Base-by-base conservation (phyloP, 2,329 filamentous ascomycete species). In the Cylindrodendrum hubeiense region DNA sequence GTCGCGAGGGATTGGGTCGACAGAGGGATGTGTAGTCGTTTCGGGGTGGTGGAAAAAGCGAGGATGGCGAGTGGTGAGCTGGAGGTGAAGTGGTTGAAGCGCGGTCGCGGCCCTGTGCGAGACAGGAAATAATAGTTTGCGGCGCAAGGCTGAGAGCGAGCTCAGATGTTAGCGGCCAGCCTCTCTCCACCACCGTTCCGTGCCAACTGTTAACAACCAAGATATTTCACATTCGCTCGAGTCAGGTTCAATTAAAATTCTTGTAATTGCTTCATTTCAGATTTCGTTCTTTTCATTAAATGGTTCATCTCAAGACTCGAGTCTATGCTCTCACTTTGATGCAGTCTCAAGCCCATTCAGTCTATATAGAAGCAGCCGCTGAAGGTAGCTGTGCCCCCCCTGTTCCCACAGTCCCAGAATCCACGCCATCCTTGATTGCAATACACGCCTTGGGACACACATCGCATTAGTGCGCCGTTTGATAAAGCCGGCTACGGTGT, bases 211-310 rank as follows among this genome's bases (percentile, higher is more conserved):
- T 33, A 59, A 28, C 33, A 46, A 21, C 26, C 22, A 17, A 13
- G 22, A 19, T 15, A 33, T 34, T 22, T 10, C 13, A 24, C 5
- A n/a, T 28, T 34, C n/a, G 21, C 30, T 60, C 37, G 26, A 49
- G 51, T 66, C 17, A n/a, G n/a, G n/a, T n/a, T n/a, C 28, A 46
- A 24, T 21, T 21, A 41, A 56, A 54, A 21, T 30, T 43, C 19
- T 60, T 51, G 58, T 46, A 34, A 41, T 13, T 19, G 22, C 12
- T 37, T 62, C n/a, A 26, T 47, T 61, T 57, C 28, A 19, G 30
- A 60, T 60, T 71, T 61, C 63, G 68, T 70, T 67, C 71, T 74
- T 72, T 59, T 66, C 71, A 74, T 74, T 74, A 74, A 71, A 72
- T 73, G 60, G 49, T 63, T 71, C 65, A 63, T 72, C 67, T 58